These are phyloP conservation scores for Mortierella sp. DNA, from an alignment of 371 early-diverging fungal genomes.

Conservation along the genomic window DNA sequence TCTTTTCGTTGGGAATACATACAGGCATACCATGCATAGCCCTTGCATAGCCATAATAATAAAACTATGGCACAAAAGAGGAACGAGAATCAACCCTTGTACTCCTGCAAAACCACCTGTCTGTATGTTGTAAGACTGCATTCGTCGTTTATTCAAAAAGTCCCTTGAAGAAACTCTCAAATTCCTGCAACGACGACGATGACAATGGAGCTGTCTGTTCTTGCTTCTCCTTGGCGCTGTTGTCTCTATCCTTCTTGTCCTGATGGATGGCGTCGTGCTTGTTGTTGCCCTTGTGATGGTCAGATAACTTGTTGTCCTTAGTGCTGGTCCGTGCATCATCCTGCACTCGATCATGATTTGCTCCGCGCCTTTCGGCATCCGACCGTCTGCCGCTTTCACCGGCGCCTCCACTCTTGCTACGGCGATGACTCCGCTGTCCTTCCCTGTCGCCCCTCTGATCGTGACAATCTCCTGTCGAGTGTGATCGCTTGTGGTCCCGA, in stretches of 20 bases:
- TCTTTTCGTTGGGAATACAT: too few relatives aligned
- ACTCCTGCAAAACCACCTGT: not conserved
- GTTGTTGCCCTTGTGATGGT: not conserved
- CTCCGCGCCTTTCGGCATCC: not conserved
- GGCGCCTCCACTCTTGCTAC: not conserved
- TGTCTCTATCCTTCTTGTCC: not conserved
- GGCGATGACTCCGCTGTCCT: not conserved
- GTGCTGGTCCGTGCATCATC: not conserved
- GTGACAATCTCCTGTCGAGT: not conserved
- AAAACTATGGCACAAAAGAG: not conserved
- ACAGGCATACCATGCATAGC: not conserved
- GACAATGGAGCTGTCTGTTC: not conserved
- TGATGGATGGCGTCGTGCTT: not conserved
- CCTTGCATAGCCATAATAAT: not conserved
- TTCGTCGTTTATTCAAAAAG: not conserved
- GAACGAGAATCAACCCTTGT: not conserved
- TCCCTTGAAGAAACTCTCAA: constrained; percentile 12
- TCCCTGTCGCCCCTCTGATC: not conserved
- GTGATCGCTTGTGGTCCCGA: not conserved
- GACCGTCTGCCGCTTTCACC: not conserved
- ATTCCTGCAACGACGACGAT: not conserved
- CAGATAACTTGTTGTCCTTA: not conserved
- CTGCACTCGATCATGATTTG: not conserved
- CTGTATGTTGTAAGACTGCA: too few relatives aligned
- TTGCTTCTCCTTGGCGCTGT: not conserved